Conservation (phyloP, 176 grass and related monocot genomes). For the Puccinellia tenuiflora region DNA sequence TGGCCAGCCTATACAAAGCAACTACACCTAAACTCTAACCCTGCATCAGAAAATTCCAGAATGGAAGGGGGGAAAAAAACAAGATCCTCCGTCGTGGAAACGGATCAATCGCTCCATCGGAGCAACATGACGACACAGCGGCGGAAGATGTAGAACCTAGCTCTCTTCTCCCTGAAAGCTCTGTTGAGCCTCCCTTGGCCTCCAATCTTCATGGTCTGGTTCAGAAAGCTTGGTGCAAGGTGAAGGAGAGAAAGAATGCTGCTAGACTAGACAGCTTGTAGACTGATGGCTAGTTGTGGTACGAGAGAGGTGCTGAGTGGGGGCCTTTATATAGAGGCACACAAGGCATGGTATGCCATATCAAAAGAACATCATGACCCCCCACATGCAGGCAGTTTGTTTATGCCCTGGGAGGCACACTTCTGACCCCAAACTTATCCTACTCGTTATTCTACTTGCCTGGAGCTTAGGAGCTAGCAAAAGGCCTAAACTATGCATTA, state of each 20-base stretch:
- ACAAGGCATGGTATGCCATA: constrained; percentile 29
- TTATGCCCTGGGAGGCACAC: constrained; percentile 48
- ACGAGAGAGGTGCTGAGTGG: constrained; percentile 4
- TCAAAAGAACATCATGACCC: constrained; percentile 47
- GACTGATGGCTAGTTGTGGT: constrained; percentile 20
- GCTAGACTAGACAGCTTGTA: not conserved
- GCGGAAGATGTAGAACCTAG: constrained; percentile 57
- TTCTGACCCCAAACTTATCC: constrained; percentile 40
- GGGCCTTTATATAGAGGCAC: constrained; percentile 47
- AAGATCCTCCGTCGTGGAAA: not conserved
- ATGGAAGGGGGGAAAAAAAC: not conserved
- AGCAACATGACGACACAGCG: constrained; percentile 53
- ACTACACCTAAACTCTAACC: constrained; percentile 29
- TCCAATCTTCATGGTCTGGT: constrained; percentile 44
- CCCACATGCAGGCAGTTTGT: constrained; percentile 43
- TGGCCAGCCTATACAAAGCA: constrained; percentile 33
- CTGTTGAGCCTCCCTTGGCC: constrained; percentile 47
- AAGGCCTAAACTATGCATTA: constrained; percentile 37
- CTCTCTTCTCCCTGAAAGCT: constrained; percentile 52
- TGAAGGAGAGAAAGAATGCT: constrained; percentile 3
- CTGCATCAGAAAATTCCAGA: constrained; percentile 16
- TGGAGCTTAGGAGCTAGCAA: constrained; percentile 54
- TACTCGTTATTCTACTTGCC: constrained; percentile 28
- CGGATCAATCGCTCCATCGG: constrained; percentile 45
- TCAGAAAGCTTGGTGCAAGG: constrained; percentile 12